Evolutionary conservation across 148 eudicot species (phyloP), one percentile per base, ranked within the genome.

Genomic region (Dianthus caryophyllus): DNA sequence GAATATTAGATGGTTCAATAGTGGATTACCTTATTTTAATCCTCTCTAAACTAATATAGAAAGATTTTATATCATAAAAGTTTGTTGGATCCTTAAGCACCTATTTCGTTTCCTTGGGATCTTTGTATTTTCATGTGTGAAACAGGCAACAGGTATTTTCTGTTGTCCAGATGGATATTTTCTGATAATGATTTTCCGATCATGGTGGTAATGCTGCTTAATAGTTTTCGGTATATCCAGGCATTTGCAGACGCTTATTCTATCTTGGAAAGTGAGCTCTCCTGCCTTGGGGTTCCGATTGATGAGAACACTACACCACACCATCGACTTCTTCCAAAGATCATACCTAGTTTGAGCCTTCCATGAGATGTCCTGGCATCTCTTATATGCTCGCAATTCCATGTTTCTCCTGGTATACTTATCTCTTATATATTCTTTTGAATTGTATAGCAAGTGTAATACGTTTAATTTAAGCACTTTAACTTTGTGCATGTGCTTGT

Each of bases 231-330:
- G 30, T 24, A 16, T 52, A 38, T 79, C 71, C 81, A 88, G 98
- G 97, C 98, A 50, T 94, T 94, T 88, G 97, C 98, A 30, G 98
- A 94, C 84, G 98, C 98, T 55, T 86, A 94, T 78, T 66, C 88
- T 76, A 76, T 73, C 56, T 72, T 90, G 66, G 92, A 84, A 66
- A 84, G 73, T 74, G 90, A 86, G 76, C 76, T 85, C 9, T 43
- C 80, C 36, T 81, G 64, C 76, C 77, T 85, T 65, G 73, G 75
- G 24, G 73, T 38, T 66, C 76, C 75, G 48, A 77, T 61, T 68
- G 92, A 80, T 69, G 75, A 64, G 43, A 75, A 67, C 72, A 48
- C 67, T 31, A 64, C 74, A 68, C 74, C 84, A 36, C 76, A 69
- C 21, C 78, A 73, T 50, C 80, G 79, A 68, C 70, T 94, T 62